Percentiles rank a stretch among this genome's conserved stretches.
Conservation (phyloP, 805 yeast genomes). For the Limtongia smithiae region DNA sequence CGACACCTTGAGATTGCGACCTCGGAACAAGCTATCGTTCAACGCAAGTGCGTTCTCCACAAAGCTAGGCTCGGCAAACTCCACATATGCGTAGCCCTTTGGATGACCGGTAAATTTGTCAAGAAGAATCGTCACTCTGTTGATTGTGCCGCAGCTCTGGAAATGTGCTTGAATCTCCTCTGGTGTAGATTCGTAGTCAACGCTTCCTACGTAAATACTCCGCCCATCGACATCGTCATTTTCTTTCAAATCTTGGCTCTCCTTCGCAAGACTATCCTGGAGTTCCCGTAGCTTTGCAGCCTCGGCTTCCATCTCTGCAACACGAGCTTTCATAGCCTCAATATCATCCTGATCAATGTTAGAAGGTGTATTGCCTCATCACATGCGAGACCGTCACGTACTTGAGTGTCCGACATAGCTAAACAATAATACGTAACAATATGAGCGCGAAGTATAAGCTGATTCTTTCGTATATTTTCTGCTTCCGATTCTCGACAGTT, state of each 20-base stretch:
- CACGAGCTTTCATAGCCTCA: conserved; percentile 42
- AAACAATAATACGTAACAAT: neutral
- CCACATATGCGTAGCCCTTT: conserved; percentile 78
- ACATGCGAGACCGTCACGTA: conserved; percentile 1
- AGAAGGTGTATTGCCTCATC: no score
- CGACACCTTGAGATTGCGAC: conserved; percentile 66
- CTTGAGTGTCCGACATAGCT: conserved; percentile 18
- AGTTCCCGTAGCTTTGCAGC: conserved; percentile 58
- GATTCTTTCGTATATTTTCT: no score
- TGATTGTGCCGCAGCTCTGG: conserved; percentile 64
- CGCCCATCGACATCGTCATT: conserved; percentile 70
- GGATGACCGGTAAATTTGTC: conserved; percentile 78
- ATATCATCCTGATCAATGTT: conserved; percentile 23
- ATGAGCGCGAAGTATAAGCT: neutral
- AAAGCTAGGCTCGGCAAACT: conserved; percentile 64
- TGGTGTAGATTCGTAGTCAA: conserved; percentile 75
- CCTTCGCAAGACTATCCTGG: conserved; percentile 48
- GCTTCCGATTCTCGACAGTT: no score
- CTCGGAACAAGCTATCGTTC: conserved; percentile 64
- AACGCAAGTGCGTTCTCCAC: conserved; percentile 63
- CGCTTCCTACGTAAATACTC: conserved; percentile 78
- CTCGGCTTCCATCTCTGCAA: conserved; percentile 59
- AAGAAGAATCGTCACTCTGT: conserved; percentile 71
- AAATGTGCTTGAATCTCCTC: conserved; percentile 76
- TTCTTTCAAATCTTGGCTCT: conserved; percentile 42